phyloP scores from a whole-genome alignment of 768 basidiomycete genomes.

The Multifurca ochricompacta region DNA sequence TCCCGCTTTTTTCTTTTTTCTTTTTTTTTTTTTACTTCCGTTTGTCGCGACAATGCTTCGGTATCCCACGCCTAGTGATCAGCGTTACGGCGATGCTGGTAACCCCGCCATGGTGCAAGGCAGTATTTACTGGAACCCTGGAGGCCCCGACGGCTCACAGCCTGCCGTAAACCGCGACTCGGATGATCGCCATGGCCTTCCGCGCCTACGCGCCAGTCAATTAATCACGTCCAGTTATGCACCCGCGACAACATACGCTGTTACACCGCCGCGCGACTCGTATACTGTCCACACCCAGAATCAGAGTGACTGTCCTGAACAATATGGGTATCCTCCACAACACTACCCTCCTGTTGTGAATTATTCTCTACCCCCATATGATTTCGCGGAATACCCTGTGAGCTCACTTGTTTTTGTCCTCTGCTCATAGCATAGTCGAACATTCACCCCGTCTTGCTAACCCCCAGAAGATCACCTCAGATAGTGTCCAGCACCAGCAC shows the following conservation, averaged over 20 bases:
- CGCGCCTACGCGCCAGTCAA: slow-evolving; percentile 5
- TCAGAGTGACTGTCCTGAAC: background rate
- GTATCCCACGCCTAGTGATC: slow-evolving; percentile 9
- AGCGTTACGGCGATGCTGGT: background rate
- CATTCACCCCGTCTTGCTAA: background rate
- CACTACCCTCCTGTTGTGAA: background rate
- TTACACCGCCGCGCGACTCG: background rate
- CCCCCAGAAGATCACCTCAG: slow-evolving; percentile 2
- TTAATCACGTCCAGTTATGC: background rate
- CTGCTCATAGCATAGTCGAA: background rate
- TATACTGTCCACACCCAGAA: background rate
- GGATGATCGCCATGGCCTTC: slow-evolving; percentile 2
- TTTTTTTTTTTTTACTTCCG: background rate
- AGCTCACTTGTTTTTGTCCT: background rate
- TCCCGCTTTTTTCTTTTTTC: background rate
- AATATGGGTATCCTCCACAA: slow-evolving; percentile 3
- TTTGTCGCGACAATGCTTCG: background rate
- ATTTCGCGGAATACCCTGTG: slow-evolving; percentile 18
- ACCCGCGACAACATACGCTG: background rate
- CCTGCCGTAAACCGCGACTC: slow-evolving; percentile 15
- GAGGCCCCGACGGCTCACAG: background rate
- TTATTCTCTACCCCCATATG: slow-evolving; percentile 9
- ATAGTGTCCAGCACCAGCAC: slow-evolving; percentile 1
- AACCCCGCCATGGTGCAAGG: background rate
- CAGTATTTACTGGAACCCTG: slow-evolving; percentile 5